Base-by-base conservation (phyloP, 164 flowering plant genomes). In the Hamamelis virginiana region DNA sequence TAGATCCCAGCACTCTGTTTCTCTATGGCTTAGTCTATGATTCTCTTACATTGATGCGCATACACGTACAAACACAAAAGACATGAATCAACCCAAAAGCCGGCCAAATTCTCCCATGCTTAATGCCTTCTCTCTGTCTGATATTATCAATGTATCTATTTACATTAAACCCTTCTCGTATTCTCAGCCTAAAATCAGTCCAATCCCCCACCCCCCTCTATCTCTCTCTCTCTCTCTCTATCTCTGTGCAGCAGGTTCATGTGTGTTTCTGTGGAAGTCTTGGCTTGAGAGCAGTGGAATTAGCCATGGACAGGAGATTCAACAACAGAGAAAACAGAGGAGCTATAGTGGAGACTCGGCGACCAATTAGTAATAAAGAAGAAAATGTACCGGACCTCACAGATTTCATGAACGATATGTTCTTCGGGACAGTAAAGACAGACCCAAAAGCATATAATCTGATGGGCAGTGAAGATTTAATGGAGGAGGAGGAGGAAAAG, bases 321-420 rank as follows among this genome's bases (percentile, higher is more conserved):
- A 81, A 69, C 63, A 62, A 74, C n/a, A 72, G 67, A 50, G 81
- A 76, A 38, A 76, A 66, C 59, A 76, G 63, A 64, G 69, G 66
- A 25, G 60, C 76, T 0, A 45, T 75, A 22, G 69, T 41, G 0
- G 75, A 72, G 61, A 77, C 41, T 6, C 47, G 61, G 59, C 62
- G 65, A 19, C 64, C 63, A 14, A n/a, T n/a, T n/a, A n/a, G n/a
- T n/a, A 55, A 44, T 27, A 70, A 25, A 43, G 51, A 72, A 3
- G 70, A 76, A 28, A 75, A 71, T 0, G 82, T 56, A 5, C 86
- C 90, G 0, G 91, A 89, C 79, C 74, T 89, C 28, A 80, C 91
- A 0, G 91, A 84, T 63, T 80, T 89, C 77, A 86, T 89, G 87
- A 82, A 86, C 69, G 90, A 86, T 62, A 81, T 86, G 90, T 87